A percentile compares a stretch with the other conserved stretches of the same genome.
Evolutionary conservation across 2,329 filamentous ascomycete genomes (phyloP).

Genomic region (Mycogone perniciosa): DNA sequence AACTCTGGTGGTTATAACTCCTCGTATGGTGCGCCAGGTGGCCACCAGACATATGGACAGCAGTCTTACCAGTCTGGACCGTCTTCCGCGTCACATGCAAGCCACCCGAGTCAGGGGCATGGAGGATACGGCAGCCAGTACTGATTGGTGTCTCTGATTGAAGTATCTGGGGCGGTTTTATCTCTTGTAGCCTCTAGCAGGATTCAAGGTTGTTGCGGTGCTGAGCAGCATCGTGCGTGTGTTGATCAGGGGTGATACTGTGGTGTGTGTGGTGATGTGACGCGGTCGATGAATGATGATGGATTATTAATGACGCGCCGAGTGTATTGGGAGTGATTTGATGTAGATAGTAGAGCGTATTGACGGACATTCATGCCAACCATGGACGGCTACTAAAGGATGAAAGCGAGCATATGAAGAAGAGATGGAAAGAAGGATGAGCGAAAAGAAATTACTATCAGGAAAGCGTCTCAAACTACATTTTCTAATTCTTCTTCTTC

Average conservation of each 20-base stretch:
- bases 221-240: no score
- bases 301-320: neutral
- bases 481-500: slow-evolving; percentile 33
- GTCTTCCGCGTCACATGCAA: slow-evolving; percentile 14
- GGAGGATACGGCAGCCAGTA: slow-evolving; percentile 10
- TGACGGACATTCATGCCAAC: neutral
- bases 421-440: neutral
- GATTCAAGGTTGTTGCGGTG: no score
- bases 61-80: slow-evolving; percentile 22
- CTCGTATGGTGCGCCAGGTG: slow-evolving; percentile 23
- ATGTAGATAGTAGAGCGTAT: neutral
- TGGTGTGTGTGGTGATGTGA: neutral
- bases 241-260: no score
- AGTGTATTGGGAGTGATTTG: neutral
- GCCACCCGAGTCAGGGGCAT: slow-evolving; percentile 10
- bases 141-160: neutral
- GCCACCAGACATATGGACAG: slow-evolving; percentile 25
- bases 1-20: slow-evolving; percentile 22
- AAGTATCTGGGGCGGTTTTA: no score
- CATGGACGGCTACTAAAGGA: no score
- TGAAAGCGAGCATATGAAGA: neutral
- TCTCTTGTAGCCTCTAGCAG: no score
- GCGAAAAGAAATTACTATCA: neutral
- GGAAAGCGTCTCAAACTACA: neutral
- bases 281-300: neutral